Evolutionary conservation across 2,329 filamentous ascomycete species (phyloP), one percentile per base, ranked within the genome.

Genomic region (Myriosclerotinia curreyana): DNA sequence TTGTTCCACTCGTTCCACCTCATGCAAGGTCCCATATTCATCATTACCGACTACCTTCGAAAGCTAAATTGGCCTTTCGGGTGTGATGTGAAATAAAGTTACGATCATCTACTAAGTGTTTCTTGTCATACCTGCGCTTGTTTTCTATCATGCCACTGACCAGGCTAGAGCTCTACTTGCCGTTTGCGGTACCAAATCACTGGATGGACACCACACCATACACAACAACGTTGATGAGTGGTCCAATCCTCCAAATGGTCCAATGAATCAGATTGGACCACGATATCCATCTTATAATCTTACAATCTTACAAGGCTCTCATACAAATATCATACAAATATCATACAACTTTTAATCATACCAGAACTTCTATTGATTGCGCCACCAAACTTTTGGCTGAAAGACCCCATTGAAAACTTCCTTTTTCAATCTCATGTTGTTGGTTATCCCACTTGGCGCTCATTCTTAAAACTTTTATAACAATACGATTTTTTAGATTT

Each of bases 31-130:
- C 42, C 55, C 55, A 48, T 48, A 58, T 46, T 48, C 55, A 48
- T 48, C 50, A 52, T 52, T 58, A 46, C 55, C 55, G 55, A 58
- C 42, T 48, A 36, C 28, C 28, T 42, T 58, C 55, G 55, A 48
- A 58, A 58, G 55, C 53, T 55, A 55, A 22, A 55, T 55, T 55
- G 53, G 22, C 53, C 53, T 55, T 58, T 48, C 55, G 55, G 42
- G 55, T 58, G 55, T 58, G 55, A 58, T 58, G 55, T 58, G 42
- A 48, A 58, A 58, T 58, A 48, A 25, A 58, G 55, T 48, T 58
- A 58, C 55, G 42, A 58, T 58, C 55, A 58, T 58, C 55, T 48
- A 48, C 42, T 25, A 36, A n/a, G 14, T 48, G 20, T 46, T 48
- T 17, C 51, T 48, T 48, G 55, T 58, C 7, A 44, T 48, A 36